Percentiles rank a stretch among this genome's conserved stretches.
Conservation (phyloP, 75 land plant species). For the Cryptomeria japonica region DNA sequence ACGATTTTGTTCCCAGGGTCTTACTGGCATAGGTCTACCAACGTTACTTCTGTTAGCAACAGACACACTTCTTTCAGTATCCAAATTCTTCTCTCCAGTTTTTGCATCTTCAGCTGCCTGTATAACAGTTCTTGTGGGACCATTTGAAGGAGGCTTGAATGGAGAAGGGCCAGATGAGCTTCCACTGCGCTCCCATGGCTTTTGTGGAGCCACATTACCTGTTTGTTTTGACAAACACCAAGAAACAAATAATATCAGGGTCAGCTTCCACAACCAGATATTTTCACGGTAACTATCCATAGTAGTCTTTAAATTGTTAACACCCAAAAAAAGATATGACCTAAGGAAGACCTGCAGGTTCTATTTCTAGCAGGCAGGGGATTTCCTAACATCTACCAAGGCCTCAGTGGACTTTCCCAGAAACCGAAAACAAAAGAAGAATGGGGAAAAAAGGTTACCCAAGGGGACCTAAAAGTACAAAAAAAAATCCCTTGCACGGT, state of each 20-base stretch:
- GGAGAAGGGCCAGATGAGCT: slow-evolving; percentile 59
- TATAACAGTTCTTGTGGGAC: slow-evolving; percentile 62
- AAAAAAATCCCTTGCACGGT: too few species aligned
- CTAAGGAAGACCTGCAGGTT: too few species aligned
- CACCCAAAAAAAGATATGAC: not conserved
- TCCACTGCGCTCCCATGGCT: slow-evolving; percentile 70
- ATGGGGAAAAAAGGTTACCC: too few species aligned
- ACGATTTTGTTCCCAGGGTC: slow-evolving; percentile 60
- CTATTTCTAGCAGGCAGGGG: too few species aligned
- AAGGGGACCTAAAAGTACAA: too few species aligned
- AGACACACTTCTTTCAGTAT: slow-evolving; percentile 19
- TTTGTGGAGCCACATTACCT: slow-evolving; percentile 53
- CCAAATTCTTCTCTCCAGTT: slow-evolving; percentile 53
- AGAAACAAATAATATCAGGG: not conserved
- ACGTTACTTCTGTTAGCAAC: slow-evolving; percentile 28
- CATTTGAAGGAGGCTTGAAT: slow-evolving; percentile 65
- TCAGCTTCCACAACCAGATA: not conserved
- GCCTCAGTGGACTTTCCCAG: too few species aligned
- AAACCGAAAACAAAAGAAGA: too few species aligned
- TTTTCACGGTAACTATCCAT: not conserved
- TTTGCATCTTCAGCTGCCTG: slow-evolving; percentile 68
- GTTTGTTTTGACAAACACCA: not conserved
- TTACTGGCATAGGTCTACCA: slow-evolving; percentile 53
- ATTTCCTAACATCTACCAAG: too few species aligned
- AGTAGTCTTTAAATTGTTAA: not conserved